Conservation (phyloP, 345 rosid genomes). For the Cardiospermum halicacabum region DNA sequence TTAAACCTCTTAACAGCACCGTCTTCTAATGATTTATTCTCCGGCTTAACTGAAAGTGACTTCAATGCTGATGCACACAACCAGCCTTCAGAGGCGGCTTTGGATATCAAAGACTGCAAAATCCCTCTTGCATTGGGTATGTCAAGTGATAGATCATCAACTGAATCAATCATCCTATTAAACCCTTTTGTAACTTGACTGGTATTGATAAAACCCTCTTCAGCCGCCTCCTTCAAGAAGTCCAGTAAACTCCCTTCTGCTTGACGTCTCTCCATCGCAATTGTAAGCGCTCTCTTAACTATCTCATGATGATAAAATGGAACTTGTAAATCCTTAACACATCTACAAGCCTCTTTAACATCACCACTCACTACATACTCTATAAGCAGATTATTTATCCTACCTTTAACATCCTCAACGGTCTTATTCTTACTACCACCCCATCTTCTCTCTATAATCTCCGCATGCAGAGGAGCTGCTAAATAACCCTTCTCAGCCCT, state of each 20-base stretch:
- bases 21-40: constrained; percentile 36
- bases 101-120: constrained; percentile 62
- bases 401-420: constrained; percentile 73
- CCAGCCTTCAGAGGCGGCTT: constrained; percentile 89
- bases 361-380: constrained; percentile 73
- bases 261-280: constrained; percentile 71
- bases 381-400: constrained; percentile 54
- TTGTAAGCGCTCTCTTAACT: constrained; percentile 58
- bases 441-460: constrained; percentile 73
- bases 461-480: constrained; percentile 75
- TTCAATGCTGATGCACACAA: constrained; percentile 70
- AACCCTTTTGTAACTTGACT: constrained; percentile 82
- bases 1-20: constrained; percentile 41
- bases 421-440: constrained; percentile 72
- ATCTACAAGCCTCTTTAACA: constrained; percentile 66
- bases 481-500: constrained; percentile 76
- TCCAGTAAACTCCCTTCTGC: constrained; percentile 53
- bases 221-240: constrained; percentile 55
- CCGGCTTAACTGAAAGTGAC: constrained; percentile 36
- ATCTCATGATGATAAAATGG: constrained; percentile 89
- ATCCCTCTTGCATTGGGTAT: constrained; percentile 56
- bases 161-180: constrained; percentile 55
- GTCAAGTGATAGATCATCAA: constrained; percentile 80
- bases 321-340: constrained; percentile 75
- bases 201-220: constrained; percentile 68